Evolutionary conservation across 1,284 basidiomycete genomes (phyloP).

Genomic region (Boletus albobrunnescens): DNA sequence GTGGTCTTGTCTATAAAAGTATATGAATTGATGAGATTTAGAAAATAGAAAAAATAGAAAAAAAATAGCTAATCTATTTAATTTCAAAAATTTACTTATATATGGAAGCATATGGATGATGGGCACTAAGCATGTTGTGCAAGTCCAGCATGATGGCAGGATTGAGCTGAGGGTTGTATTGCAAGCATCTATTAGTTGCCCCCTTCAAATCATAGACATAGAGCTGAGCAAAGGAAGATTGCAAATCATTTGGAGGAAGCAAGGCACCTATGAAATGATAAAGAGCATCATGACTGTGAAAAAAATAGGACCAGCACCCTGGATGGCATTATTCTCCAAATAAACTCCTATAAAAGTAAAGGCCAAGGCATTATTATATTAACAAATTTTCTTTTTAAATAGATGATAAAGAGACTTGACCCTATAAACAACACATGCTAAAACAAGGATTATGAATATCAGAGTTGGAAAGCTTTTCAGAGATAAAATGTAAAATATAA

Average conservation of each 20-base stretch:
- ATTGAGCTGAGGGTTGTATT: conserved; percentile 26
- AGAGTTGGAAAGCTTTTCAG: conserved; percentile 17
- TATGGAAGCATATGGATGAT: conserved; percentile 32
- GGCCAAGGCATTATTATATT: conserved; percentile 39
- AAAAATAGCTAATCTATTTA: background rate
- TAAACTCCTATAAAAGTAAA: conserved; percentile 19
- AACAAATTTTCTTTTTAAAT: conserved; percentile 25
- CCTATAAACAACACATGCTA: conserved; percentile 29
- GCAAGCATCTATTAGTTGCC: too few relatives aligned
- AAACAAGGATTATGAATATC: conserved; percentile 7
- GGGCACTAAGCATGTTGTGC: conserved; percentile 24
- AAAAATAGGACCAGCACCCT: conserved; percentile 32
- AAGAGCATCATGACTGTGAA: conserved; percentile 38
- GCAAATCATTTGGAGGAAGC: conserved; percentile 17
- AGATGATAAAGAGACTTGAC: conserved; percentile 22
- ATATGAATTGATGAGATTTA: background rate
- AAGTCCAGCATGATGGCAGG: conserved; percentile 24
- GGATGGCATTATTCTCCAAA: conserved; percentile 30
- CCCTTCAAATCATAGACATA: background rate
- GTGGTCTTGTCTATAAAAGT: background rate
- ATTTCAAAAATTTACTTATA: conserved; percentile 29
- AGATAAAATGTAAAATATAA: conserved; percentile 19
- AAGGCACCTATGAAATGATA: conserved; percentile 36
- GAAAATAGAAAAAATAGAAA: background rate
- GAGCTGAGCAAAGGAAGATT: conserved; percentile 37